Evolutionary conservation across 345 rosid species (phyloP), one percentile per base, ranked within the genome.

Genomic region (Populus deltoides): DNA sequence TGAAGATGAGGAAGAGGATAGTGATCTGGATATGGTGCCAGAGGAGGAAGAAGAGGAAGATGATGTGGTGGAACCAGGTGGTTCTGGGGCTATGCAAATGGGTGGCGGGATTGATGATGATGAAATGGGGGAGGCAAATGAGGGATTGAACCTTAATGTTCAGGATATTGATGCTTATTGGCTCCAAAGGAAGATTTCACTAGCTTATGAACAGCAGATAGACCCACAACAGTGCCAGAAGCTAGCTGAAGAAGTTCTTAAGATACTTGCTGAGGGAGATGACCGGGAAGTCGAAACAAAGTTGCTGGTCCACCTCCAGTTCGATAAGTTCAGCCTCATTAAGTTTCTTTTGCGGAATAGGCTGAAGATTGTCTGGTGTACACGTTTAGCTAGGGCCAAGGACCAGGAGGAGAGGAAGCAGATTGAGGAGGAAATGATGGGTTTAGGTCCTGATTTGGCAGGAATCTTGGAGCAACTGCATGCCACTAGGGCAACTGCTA

Each of bases 101-200:
- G 99, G 88, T 41, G 92, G 89, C 41, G 90, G 90, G 75, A 84
- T 89, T 33, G 91, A 92, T 81, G 98, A 92, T 70, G 94, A 90
- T 74, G 96, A 90, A 31, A 76, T 78, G 76, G 85, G 76, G 71
- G 93, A 89, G 75, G 93, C 88, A 4, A 83, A 89, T 66, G 97
- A 91, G 86, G 97, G 97, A 17, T 79, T 84, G 75, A 80, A 80
- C 82, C 86, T 93, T 65, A 92, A 91, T 85, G 99, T 92, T 63
- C 98, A 92, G 89, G 99, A 93, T 41, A 91, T 96, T 80, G 98
- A 93, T 88, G 97, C 99, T 41, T 92, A 95, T 85, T 95, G 98
- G 97, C 97, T 95, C 66, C 97, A 95, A 84, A 88, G 99, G 82
- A 91, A 92, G 89, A 89, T 93, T 68, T 92, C 99, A 53, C 97